phyloP scores from a whole-genome alignment of 2,329 filamentous ascomycete genomes.

The Fusarium devonianum region DNA sequence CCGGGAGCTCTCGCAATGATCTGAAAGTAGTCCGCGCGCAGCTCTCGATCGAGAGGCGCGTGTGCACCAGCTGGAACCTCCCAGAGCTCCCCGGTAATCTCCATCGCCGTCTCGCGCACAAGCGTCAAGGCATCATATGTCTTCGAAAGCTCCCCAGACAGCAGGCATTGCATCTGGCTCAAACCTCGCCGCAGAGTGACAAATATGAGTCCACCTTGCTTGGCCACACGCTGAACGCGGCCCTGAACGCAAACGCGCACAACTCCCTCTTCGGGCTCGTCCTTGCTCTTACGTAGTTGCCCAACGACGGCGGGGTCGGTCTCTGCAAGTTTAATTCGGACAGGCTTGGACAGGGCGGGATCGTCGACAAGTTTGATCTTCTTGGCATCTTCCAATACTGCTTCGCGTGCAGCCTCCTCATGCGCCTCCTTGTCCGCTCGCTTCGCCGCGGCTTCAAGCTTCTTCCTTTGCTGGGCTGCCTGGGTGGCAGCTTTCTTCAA shows the following conservation, averaged over 20 bases:
- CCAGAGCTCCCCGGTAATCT: slow-evolving; percentile 83
- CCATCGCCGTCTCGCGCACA: slow-evolving; percentile 85
- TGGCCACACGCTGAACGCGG: slow-evolving; percentile 80
- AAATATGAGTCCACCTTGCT: slow-evolving; percentile 86
- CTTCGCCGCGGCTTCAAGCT: slow-evolving; percentile 37
- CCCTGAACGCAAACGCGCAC: slow-evolving; percentile 77
- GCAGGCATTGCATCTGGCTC: slow-evolving; percentile 38
- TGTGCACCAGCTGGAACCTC: slow-evolving; percentile 81
- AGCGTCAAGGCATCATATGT: slow-evolving; percentile 89
- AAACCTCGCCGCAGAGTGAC: slow-evolving; percentile 84
- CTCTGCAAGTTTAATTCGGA: slow-evolving; percentile 75
- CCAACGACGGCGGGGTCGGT: slow-evolving; percentile 42
- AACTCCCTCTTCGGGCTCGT: slow-evolving; percentile 37
- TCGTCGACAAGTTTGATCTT: slow-evolving; percentile 62
- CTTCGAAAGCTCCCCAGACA: slow-evolving; percentile 76
- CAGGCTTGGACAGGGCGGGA: slow-evolving; percentile 72
- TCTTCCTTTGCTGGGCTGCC: slow-evolving; percentile 39
- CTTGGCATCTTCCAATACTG: slow-evolving; percentile 41
- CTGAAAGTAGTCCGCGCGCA: slow-evolving; percentile 89
- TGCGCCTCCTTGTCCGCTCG: slow-evolving; percentile 39
- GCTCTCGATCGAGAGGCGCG: slow-evolving; percentile 83
- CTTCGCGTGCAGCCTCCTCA: slow-evolving; percentile 34
- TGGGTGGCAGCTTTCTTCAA: slow-evolving; percentile 41
- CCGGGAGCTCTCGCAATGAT: slow-evolving; percentile 76
- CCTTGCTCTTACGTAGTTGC: slow-evolving; percentile 46